A percentile compares a stretch with the other conserved stretches of the same genome.
Conservation (phyloP, 768 basidiomycete species). For the Leccinum rimulosum region DNA sequence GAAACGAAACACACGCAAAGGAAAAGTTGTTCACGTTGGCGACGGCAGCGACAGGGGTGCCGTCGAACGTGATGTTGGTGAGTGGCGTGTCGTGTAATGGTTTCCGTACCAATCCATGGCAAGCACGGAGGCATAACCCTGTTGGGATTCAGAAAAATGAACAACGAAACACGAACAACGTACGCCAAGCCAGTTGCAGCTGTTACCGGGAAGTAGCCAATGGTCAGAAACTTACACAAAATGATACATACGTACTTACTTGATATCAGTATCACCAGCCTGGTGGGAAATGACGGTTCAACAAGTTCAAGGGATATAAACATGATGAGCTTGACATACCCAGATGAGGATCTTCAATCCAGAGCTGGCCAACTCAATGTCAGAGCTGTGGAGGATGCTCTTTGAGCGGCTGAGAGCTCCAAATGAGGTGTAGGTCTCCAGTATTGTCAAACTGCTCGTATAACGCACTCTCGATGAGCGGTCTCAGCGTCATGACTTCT, state of each 20-base stretch:
- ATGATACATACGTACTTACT: constrained; percentile 14
- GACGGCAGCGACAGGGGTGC: constrained; percentile 51
- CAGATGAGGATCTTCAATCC: constrained; percentile 41
- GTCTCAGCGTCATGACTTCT: no score
- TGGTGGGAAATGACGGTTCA: constrained; percentile 6
- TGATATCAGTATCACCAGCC: constrained; percentile 31
- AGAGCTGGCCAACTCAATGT: no score
- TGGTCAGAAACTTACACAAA: constrained; percentile 5
- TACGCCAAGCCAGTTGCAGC: constrained; percentile 35
- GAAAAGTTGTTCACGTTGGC: constrained; percentile 66
- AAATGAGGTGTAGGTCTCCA: no score
- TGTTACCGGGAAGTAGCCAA: neutral
- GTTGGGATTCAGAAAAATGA: neutral
- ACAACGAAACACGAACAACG: constrained; percentile 5
- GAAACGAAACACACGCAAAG: constrained; percentile 54
- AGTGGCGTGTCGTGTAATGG: constrained; percentile 39
- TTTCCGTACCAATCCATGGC: constrained; percentile 50
- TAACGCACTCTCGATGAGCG: no score
- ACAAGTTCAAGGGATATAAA: neutral
- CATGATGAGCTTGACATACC: constrained; percentile 24
- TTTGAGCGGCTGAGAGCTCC: no score
- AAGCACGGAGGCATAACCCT: constrained; percentile 37
- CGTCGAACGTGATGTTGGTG: constrained; percentile 56
- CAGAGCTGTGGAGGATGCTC: no score
- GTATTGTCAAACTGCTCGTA: no score